Evolutionary conservation across 1,284 basidiomycete species (phyloP).

Genomic region (Cryptococcus wingfieldii): DNA sequence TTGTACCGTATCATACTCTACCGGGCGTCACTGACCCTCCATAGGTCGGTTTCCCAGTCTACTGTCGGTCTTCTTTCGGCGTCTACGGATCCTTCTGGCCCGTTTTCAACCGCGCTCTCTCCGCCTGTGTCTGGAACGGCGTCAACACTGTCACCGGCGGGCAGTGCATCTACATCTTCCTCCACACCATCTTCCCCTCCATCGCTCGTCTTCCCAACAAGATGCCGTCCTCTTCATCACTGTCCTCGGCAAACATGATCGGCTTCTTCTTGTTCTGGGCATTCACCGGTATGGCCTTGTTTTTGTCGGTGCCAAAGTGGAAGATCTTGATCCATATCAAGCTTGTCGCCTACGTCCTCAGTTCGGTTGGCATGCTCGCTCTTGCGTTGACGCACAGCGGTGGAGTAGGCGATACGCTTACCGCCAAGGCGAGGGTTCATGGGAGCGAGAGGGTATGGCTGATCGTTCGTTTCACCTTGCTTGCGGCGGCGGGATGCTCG

Average conservation of each 20-base stretch:
- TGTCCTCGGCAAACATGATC: slow-evolving; percentile 45
- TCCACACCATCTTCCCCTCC: slow-evolving; percentile 67
- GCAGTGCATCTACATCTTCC: slow-evolving; percentile 66
- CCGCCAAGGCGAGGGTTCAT: slow-evolving; percentile 62
- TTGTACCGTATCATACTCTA: background rate
- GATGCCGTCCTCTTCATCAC: slow-evolving; percentile 63
- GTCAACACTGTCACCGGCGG: slow-evolving; percentile 31
- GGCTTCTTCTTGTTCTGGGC: slow-evolving; percentile 83
- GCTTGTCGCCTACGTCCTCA: slow-evolving; percentile 27
- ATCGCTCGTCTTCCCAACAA: slow-evolving; percentile 65
- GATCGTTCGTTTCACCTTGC: slow-evolving; percentile 69
- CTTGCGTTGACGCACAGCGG: slow-evolving; percentile 22
- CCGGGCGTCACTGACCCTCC: background rate
- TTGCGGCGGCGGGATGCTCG: slow-evolving; percentile 62
- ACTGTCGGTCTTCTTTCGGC: slow-evolving; percentile 69
- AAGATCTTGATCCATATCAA: slow-evolving; percentile 31
- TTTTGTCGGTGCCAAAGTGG: slow-evolving; percentile 67
- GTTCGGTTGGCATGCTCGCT: slow-evolving; percentile 30
- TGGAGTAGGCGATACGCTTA: slow-evolving; percentile 69
- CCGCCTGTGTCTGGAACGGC: slow-evolving; percentile 58
- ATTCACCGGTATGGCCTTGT: slow-evolving; percentile 68
- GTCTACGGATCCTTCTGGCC: slow-evolving; percentile 78
- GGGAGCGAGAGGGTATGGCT: slow-evolving; percentile 30
- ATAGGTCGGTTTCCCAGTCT: slow-evolving; percentile 71
- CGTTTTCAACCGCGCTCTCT: slow-evolving; percentile 69